phyloP scores from a whole-genome alignment of 2,329 filamentous ascomycete species.

The Cercospora zeae-maydis region DNA sequence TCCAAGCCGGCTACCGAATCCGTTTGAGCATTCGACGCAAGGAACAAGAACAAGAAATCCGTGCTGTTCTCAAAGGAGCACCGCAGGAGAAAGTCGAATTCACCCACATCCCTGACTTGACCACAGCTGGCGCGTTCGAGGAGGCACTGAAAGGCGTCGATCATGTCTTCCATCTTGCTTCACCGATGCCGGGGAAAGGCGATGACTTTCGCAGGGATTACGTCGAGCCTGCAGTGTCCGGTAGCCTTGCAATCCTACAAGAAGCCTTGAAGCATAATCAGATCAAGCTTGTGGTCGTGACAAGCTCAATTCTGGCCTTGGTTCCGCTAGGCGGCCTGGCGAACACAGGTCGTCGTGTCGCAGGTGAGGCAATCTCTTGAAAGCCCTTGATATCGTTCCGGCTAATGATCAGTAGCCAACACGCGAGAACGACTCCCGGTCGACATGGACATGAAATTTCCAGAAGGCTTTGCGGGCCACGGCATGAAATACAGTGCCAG shows the following conservation, averaged over 20 bases:
- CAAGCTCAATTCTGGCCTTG: conserved; percentile 24
- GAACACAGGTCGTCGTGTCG: neutral
- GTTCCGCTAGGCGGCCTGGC: conserved; percentile 18
- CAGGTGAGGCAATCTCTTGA: neutral
- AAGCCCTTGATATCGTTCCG: neutral
- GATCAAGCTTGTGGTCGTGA: conserved; percentile 32
- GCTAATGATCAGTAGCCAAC: neutral
- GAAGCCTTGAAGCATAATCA: conserved; percentile 26
- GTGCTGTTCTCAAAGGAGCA: neutral
- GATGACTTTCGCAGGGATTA: conserved; percentile 24
- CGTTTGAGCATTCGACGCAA: conserved; percentile 19
- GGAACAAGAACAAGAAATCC: conserved; percentile 12
- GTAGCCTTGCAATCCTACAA: conserved; percentile 27
- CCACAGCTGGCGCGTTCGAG: conserved; percentile 17
- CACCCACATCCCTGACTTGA: conserved; percentile 21
- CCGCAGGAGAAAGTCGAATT: conserved; percentile 15
- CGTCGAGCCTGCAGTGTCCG: conserved; percentile 31
- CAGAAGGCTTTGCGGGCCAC: conserved; percentile 22
- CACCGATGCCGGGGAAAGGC: conserved; percentile 27
- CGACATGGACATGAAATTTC: neutral
- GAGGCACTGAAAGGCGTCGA: conserved; percentile 26
- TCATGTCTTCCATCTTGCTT: conserved; percentile 34
- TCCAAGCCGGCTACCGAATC: conserved; percentile 24
- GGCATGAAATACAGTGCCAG: conserved; percentile 17
- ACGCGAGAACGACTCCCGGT: neutral